Evolutionary conservation across 2,329 filamentous ascomycete genomes (phyloP), one percentile per base, ranked within the genome.

Genomic region (Colletotrichum camelliae): DNA sequence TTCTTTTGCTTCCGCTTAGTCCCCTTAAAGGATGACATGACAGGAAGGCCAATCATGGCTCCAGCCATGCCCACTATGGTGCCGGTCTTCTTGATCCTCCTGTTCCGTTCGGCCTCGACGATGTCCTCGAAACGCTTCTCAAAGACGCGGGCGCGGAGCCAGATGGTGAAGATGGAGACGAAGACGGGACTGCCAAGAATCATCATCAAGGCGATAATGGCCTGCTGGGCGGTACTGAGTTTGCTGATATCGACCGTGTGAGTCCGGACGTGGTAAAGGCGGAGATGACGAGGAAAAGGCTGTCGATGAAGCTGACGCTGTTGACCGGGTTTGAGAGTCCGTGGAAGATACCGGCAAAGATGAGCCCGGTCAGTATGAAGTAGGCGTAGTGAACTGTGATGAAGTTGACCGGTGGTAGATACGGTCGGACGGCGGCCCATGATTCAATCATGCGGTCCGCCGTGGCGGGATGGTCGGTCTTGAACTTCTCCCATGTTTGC

Each of bases 201-300:
- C 77, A 95, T 93, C 58, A 94, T 85, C 4, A 92, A 74, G 78
- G 92, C 94, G 8, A 95, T 85, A 31, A 94, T 84, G 35, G 90
- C 84, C 81, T 95, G 94, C 82, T 95, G 93, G 80, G 92, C 93
- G 1, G 90, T 92, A 43, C 91, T 94, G 79, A 95, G 80, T 33
- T 87, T 85, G 71, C 90, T 92, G 31, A 94, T 84, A 80, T 93
- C 91, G 78, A 92, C 89, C 6, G 93, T 93, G 79, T 94, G 72
- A 95, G 85, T 1, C 93, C 93, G 9, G 93, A 90, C 67, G 91
- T 87, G 10, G 92, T 94, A 85, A 94, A 92, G 57, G 93, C 92
- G 72, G 91, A 93, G 57, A 92, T 87, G 67, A 90, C 89, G 67
- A 94, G 83, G 81, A 94, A 95, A n/a, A 95, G 82, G 15, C 90